Evolutionary conservation across 106 monocot species (phyloP), one percentile per base, ranked within the genome.

Genomic region (Posidonia australis): DNA sequence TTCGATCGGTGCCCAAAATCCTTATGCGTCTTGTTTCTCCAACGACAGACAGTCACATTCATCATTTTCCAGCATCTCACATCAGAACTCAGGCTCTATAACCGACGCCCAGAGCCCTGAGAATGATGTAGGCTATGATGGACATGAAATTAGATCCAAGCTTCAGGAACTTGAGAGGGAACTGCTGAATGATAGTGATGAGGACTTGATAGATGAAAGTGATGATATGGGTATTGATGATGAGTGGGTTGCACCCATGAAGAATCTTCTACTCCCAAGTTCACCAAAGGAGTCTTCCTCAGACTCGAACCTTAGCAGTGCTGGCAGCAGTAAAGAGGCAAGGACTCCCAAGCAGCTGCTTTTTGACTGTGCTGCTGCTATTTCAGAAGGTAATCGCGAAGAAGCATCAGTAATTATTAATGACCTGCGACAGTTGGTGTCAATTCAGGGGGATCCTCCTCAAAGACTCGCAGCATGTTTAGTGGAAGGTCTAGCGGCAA

Each of bases 381-480:
- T 98, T 70, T 87, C 85, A 18, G 90, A 98, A 72, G 77, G 78
- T 31, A 82, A 77, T 52, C 47, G 68, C 14, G 78, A 83, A 58
- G 82, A 82, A 67, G 96, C 87, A 18, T 65, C 78, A 14, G 57
- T 56, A 25, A 84, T 87, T 43, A 81, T 98, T 58, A 32, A 68
- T 1, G 90, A 98, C 43, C 84, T 98, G 43, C 75, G 96, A 29
- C 80, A 81, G 63, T 71, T 78, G 67, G 98, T 99, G 5, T 91
- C 98, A 5, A 88, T 99, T 46, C 84, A 88, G 60, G 98, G 98
- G 11, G 88, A 92, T 51, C 98, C 98, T 56, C 72, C 79, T 68
- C 87, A 91, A 61, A 82, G 98, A 68, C 77, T 99, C 32, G 85
- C 91, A 31, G 91, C 91, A 19, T 99, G 85, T 51, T 76, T 99